Evolutionary conservation across 1,284 basidiomycete genomes (phyloP).

Genomic region (Ceratobasidium theobromae): DNA sequence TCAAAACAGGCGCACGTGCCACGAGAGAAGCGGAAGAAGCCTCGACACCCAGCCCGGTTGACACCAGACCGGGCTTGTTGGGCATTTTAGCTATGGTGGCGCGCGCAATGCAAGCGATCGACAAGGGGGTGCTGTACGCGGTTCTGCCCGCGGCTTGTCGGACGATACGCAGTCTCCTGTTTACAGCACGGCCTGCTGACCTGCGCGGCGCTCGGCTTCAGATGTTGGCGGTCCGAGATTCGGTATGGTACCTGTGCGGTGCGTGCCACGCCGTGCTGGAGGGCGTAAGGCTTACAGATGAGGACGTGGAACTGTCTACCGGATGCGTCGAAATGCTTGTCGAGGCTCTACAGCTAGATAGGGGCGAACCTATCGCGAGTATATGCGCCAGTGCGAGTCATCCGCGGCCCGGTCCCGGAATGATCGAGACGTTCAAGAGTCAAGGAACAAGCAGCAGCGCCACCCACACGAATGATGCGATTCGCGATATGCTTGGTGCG

Average conservation of each 20-base stretch:
- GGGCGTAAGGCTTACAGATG: background rate
- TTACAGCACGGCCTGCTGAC: background rate
- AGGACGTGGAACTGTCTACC: background rate
- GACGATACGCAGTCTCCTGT: background rate
- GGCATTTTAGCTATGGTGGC: conserved; percentile 1
- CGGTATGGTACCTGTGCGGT: conserved; percentile 22
- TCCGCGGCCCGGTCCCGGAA: too few species aligned
- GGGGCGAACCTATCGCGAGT: background rate
- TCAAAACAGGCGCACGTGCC: conserved; percentile 16
- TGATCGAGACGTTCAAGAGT: too few species aligned
- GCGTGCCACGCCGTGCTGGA: conserved; percentile 21
- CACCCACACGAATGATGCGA: background rate
- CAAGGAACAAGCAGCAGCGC: too few species aligned
- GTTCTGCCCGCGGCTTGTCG: conserved; percentile 9
- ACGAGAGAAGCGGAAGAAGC: conserved; percentile 7
- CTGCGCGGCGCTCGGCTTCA: background rate
- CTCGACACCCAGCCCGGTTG: background rate
- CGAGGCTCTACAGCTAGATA: background rate
- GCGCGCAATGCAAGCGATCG: background rate
- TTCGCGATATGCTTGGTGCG: conserved; percentile 14
- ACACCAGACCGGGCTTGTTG: conserved; percentile 6
- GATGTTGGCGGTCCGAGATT: background rate
- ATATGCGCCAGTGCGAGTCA: background rate
- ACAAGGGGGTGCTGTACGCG: conserved; percentile 6
- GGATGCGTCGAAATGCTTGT: conserved; percentile 9